Evolutionary conservation across 345 rosid genomes (phyloP).

Genomic region (Turritis glabra): DNA sequence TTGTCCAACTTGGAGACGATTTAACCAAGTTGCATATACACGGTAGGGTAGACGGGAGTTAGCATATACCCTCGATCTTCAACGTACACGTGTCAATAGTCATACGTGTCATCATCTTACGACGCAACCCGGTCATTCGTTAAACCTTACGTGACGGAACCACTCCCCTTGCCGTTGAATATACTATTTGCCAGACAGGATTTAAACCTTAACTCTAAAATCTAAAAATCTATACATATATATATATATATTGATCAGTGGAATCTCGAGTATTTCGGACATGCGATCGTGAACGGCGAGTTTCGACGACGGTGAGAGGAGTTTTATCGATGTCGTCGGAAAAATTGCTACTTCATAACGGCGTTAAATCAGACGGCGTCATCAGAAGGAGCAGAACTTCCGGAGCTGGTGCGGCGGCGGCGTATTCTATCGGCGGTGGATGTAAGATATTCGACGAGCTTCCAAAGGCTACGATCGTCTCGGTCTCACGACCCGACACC

Average conservation of each 20-base stretch:
- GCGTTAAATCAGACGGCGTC: slow-evolving; percentile 37
- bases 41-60: slow-evolving; percentile 14
- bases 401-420: slow-evolving; percentile 15
- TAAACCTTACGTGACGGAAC: slow-evolving; percentile 37
- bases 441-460: slow-evolving; percentile 62
- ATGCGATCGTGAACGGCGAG: slow-evolving; percentile 29
- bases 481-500: slow-evolving; percentile 74
- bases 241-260: background rate
- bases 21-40: slow-evolving; percentile 30
- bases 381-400: slow-evolving; percentile 24
- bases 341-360: slow-evolving; percentile 49
- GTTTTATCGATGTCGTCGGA: slow-evolving; percentile 51
- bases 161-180: slow-evolving; percentile 27
- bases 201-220: background rate
- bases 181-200: background rate
- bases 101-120: slow-evolving; percentile 15
- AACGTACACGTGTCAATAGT: slow-evolving; percentile 15
- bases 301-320: slow-evolving; percentile 7
- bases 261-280: slow-evolving; percentile 5
- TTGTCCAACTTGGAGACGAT: slow-evolving; percentile 24
- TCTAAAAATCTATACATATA: background rate
- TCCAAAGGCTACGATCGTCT: slow-evolving; percentile 62
- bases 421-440: slow-evolving; percentile 7
- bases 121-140: background rate
- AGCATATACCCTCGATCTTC: background rate